These are phyloP conservation scores for Penicillium glabrum DNA, from an alignment of 2,329 filamentous ascomycete genomes.

Conservation along the genomic window DNA sequence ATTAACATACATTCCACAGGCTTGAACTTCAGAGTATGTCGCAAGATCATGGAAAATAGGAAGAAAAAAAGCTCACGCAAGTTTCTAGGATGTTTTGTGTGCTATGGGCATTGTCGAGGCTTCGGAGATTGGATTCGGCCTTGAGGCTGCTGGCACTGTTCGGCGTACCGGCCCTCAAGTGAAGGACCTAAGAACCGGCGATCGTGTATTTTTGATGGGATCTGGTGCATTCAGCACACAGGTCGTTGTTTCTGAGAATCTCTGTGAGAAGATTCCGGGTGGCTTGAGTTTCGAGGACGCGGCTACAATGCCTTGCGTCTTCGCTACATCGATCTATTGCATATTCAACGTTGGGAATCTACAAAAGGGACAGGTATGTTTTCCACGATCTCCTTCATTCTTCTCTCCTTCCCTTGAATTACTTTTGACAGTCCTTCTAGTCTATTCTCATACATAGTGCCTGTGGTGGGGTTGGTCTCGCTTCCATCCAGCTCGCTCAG, in stretches of 20 bases:
- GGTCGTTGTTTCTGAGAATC: constrained; percentile 7
- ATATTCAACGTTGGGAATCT: constrained; percentile 25
- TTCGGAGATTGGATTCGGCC: constrained; percentile 15
- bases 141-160: constrained; percentile 25
- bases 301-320: constrained; percentile 21
- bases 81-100: constrained; percentile 15
- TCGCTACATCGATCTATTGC: constrained; percentile 19
- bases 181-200: constrained; percentile 16
- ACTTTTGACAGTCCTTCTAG: neutral
- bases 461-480: constrained; percentile 27
- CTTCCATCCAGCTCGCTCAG: constrained; percentile 26
- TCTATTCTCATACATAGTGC: constrained; percentile 30
- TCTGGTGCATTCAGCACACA: constrained; percentile 9
- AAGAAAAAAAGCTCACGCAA: neutral
- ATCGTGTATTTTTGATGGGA: constrained; percentile 22
- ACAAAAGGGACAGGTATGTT: constrained; percentile 18
- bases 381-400: neutral
- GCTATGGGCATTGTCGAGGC: constrained; percentile 13
- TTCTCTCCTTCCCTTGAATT: neutral
- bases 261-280: constrained; percentile 15
- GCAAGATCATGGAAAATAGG: neutral
- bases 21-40: constrained; percentile 25
- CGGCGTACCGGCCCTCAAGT: constrained; percentile 20
- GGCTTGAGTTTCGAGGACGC: constrained; percentile 17
- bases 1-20: constrained; percentile 22